A percentile compares a stretch with the other conserved stretches of the same genome.
phyloP scores from a whole-genome alignment of 257 asterid genomes.

The Mitragyna speciosa region DNA sequence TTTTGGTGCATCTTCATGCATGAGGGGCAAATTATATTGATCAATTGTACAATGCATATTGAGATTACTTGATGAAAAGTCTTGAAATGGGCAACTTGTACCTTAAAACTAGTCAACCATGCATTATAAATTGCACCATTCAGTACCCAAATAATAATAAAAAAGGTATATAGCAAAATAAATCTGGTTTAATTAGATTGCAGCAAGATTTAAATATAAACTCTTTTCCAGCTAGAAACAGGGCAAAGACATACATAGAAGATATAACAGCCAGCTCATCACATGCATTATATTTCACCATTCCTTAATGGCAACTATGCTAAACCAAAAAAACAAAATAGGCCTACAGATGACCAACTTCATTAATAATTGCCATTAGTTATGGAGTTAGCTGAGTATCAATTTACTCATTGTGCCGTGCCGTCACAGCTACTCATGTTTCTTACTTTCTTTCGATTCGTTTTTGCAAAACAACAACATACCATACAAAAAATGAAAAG shows the following conservation, averaged over 20 bases:
- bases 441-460: neutral
- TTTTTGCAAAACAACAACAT: neutral
- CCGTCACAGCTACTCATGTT: constrained; percentile 68
- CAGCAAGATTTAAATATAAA: neutral
- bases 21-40: neutral
- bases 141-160: neutral
- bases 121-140: too few relatives aligned
- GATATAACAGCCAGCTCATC: constrained; percentile 32
- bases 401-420: constrained; percentile 48
- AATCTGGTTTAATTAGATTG: neutral
- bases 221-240: neutral
- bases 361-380: constrained; percentile 33
- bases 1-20: neutral
- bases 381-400: constrained; percentile 28
- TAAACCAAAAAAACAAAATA: constrained; percentile 15
- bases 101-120: too few relatives aligned
- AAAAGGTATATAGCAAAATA: neutral
- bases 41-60: too few relatives aligned
- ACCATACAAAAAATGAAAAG: neutral
- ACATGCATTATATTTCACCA: constrained; percentile 41
- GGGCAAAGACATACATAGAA: neutral
- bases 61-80: too few relatives aligned
- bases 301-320: constrained; percentile 9
- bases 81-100: too few relatives aligned
- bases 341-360: constrained; percentile 34